Evolutionary conservation across 192 early-diverging fungal genomes (phyloP).

Genomic region (Coemansia furcata): DNA sequence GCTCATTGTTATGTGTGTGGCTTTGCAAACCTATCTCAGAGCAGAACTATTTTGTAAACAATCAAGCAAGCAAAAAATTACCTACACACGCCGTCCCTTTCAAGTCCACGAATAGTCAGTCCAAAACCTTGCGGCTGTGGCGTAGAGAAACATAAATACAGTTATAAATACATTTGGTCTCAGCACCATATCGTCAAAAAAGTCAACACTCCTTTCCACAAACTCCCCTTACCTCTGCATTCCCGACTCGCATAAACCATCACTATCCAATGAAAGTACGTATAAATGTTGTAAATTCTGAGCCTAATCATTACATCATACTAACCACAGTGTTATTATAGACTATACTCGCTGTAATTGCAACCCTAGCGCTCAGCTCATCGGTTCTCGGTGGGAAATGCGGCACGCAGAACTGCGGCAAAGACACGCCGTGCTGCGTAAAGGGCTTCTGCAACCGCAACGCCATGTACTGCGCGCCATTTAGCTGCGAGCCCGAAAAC

Average conservation of each 20-base stretch:
- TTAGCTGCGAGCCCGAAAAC: slow-evolving; percentile 48
- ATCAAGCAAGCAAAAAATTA: not conserved
- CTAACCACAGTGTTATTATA: not conserved
- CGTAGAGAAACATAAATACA: not conserved
- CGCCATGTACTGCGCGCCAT: slow-evolving; percentile 44
- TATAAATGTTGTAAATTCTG: not conserved
- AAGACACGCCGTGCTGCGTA: slow-evolving; percentile 53
- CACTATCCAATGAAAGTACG: not conserved
- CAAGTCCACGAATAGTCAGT: not conserved
- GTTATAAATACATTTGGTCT: not conserved
- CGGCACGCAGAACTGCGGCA: slow-evolving; percentile 27
- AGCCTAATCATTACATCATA: not conserved
- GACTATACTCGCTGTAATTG: slow-evolving; percentile 7
- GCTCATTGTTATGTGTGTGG: not conserved
- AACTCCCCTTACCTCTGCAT: not conserved
- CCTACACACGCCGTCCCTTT: not conserved
- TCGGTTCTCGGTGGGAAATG: slow-evolving; percentile 20
- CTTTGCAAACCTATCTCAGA: not conserved
- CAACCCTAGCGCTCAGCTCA: slow-evolving; percentile 4
- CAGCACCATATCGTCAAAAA: not conserved
- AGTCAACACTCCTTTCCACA: not conserved
- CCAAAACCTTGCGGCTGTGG: not conserved
- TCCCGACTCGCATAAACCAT: not conserved
- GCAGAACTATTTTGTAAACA: not conserved
- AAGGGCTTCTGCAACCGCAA: slow-evolving; percentile 50